Evolutionary conservation across 2,329 filamentous ascomycete species (phyloP), one percentile per base, ranked within the genome.

Genomic region (Drechslerella coelobrocha): DNA sequence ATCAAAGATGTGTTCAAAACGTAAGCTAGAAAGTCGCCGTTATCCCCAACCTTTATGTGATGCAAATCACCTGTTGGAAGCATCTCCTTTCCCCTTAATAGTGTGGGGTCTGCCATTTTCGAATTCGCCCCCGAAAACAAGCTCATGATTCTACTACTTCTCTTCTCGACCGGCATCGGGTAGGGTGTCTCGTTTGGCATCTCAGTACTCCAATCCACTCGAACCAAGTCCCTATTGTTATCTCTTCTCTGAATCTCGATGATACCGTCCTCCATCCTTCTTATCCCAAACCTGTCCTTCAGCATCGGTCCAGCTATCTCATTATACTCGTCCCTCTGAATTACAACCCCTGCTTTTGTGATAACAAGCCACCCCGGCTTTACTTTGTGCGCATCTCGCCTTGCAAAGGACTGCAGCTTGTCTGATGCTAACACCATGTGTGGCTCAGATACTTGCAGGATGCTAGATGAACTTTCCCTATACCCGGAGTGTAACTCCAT

Each of bases 1-100:
- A 8, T 24, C 14, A n/a, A n/a, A 6, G n/a, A 21, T 6, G 26
- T n/a, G n/a, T 43, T 34, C 3, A 45, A 5, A 29, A 52, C 37
- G 24, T 71, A 71, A 1, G 59, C 59, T 12, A 71, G 21, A 45
- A 57, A 63, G 5, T 50, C 59, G 4, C 66, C 66, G 14, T 53
- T 63, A 43, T 63, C 66, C 10, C 66, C 66, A 31, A 63, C 41
- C 26, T 71, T 71, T 12, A 71, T 6, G 19, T 63, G 52, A 23
- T 53, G 50, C 2, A 71, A 24, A 12, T 45, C 57, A 2, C 53
- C 66, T 26, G 23, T 39, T 14, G 59, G 66, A 4, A 60, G 48
- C 23, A 4, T 21, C 21, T 63, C 47, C 2, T 34, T 8, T 14
- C 14, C 47, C 7, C 27, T 50, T 14, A 27, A 1, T 14, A 17